Evolutionary conservation across 2,329 filamentous ascomycete species (phyloP), one percentile per base, ranked within the genome.

Genomic region (Monilinia aucupariae): DNA sequence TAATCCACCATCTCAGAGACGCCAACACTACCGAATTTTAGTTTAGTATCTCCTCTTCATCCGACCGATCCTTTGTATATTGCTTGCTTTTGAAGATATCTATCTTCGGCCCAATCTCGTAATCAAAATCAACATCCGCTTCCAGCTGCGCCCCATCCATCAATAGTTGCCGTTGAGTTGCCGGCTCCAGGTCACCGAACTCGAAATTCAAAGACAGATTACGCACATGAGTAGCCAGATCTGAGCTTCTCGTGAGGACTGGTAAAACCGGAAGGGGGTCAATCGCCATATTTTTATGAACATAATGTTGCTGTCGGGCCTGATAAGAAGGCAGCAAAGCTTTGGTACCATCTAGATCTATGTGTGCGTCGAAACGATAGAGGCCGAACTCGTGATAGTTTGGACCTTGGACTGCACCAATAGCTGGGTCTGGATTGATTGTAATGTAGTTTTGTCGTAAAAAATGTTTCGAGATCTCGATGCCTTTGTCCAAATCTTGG

Each of bases 361-460:
- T 67, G 66, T 87, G 84, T 1, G 78, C 78, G 7, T 84, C 80
- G 6, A 64, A 68, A 4, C 79, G 74, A 68, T 78, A 85, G 2
- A 84, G 72, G 1, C 75, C 74, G 5, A 65, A 65, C 0, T 80
- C 78, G 1, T 73, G 67, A 68, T 87, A 87, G 3, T 74, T 72
- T 0, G 80, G 78, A 1, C 84, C 85, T 68, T 87, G 80, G 2
- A 85, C 77, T 6, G 78, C 81, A 34, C 84, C 84, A 34, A 86
- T 73, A 7, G 77, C 76, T 2, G 75, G 79, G 66, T 83, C 77
- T 0, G 73, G 71, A 59, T 78, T 75, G 0, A 80, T 64, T 1
- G 71, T 64, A 0, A 87, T 74, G 63, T 80, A 76, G 0, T 74
- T 69, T 4, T 71, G 72, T 1, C 72, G 67, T 0, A 87, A 65